These are phyloP conservation scores for Gossypium anomalum DNA, from an alignment of 345 rosid species.

Conservation along the genomic window DNA sequence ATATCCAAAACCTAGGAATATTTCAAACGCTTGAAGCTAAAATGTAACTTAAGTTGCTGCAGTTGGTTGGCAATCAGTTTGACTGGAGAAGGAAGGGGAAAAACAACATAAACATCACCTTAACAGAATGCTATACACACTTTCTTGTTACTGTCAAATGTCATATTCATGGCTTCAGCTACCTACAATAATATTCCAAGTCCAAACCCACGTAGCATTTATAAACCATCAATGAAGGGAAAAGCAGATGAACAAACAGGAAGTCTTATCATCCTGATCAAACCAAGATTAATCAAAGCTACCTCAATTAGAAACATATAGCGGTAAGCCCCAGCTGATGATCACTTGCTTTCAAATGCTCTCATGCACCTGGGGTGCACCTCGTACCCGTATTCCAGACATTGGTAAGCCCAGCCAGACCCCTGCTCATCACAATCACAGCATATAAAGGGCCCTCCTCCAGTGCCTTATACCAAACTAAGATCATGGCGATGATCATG, in stretches of 20 bases:
- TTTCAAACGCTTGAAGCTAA: not conserved
- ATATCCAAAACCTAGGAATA: not conserved
- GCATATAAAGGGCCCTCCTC: constrained; percentile 62
- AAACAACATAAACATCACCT: too few species aligned
- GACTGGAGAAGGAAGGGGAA: too few species aligned
- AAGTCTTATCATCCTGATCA: not conserved
- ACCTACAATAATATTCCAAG: not conserved
- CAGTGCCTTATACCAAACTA: constrained; percentile 42
- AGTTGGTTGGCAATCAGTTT: not conserved
- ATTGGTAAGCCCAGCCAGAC: constrained; percentile 56
- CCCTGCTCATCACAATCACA: constrained; percentile 66
- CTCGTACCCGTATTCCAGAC: constrained; percentile 61
- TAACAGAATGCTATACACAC: not conserved
- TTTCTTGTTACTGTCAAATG: not conserved
- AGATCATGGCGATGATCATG: constrained; percentile 61
- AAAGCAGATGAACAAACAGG: not conserved
- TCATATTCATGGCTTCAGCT: not conserved
- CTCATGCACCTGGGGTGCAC: constrained; percentile 54
- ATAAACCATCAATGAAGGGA: not conserved
- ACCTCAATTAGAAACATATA: constrained; percentile 5
- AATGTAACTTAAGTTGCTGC: not conserved
- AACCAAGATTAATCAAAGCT: not conserved
- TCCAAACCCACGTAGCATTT: not conserved
- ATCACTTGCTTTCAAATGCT: constrained; percentile 1
- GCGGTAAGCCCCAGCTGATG: not conserved